Percentiles rank a stretch among this genome's conserved stretches.
Evolutionary conservation across 345 rosid species (phyloP).

Genomic region (Eucalyptus albens): DNA sequence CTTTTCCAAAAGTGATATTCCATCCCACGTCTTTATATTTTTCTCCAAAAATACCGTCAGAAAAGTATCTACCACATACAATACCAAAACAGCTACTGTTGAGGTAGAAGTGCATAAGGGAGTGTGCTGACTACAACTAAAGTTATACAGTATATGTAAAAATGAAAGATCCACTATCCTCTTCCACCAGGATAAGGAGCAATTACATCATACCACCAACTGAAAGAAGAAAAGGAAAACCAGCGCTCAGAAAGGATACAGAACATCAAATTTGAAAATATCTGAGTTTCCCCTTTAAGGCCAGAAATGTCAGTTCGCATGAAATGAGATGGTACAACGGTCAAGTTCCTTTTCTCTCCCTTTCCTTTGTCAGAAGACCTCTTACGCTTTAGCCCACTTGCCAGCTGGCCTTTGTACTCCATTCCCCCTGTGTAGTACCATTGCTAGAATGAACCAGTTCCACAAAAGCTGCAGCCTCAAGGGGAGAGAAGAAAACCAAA

Average conservation of each 20-base stretch:
- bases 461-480: conserved; percentile 52
- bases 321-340: conserved; percentile 77
- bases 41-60: neutral
- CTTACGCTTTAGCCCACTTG: conserved; percentile 13
- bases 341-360: conserved; percentile 42
- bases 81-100: neutral
- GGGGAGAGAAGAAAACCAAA: neutral
- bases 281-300: conserved; percentile 59
- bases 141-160: neutral
- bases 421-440: conserved; percentile 73
- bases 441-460: conserved; percentile 83
- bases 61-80: neutral
- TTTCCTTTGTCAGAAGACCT: conserved; percentile 39
- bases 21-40: neutral
- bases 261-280: conserved; percentile 74
- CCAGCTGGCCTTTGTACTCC: conserved; percentile 28
- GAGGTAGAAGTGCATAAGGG: neutral
- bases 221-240: neutral
- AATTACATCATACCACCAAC: neutral
- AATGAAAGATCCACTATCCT: neutral
- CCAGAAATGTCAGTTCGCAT: conserved; percentile 73
- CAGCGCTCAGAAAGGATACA: conserved; percentile 55
- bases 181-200: neutral
- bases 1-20: neutral
- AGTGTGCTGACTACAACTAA: neutral